These are phyloP conservation scores for Echeveria elegans DNA, from an alignment of 164 flowering plant species.

Conservation along the genomic window DNA sequence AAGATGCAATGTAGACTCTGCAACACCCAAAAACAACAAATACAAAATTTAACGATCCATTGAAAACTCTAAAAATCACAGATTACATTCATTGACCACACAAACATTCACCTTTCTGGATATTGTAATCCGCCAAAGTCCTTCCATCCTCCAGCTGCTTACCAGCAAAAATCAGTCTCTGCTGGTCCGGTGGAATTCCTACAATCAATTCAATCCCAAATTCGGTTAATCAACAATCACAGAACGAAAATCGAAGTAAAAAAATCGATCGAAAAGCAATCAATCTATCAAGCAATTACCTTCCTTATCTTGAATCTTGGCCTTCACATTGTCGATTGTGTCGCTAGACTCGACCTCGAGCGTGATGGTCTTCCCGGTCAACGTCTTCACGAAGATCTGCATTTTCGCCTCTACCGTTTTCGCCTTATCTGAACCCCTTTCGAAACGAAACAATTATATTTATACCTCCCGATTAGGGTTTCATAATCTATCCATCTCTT, in stretches of 20 bases:
- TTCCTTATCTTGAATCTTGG: constrained; percentile 43
- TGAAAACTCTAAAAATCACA: not conserved
- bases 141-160: constrained; percentile 26
- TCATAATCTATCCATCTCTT: too few relatives aligned
- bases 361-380: constrained; percentile 15
- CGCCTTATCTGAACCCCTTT: too few relatives aligned
- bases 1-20: not conserved
- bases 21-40: not conserved
- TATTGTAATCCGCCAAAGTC: constrained; percentile 8
- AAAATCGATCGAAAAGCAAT: not conserved
- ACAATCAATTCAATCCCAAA: not conserved
- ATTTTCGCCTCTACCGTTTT: not conserved
- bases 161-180: constrained; percentile 34
- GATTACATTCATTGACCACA: not conserved
- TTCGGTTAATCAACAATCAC: not conserved
- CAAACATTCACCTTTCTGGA: not conserved
- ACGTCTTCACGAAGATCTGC: constrained; percentile 10
- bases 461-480: not conserved
- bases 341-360: constrained; percentile 40
- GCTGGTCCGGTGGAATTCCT: constrained; percentile 45
- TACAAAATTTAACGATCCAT: not conserved
- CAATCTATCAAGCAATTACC: constrained; percentile 10
- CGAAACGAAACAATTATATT: not conserved
- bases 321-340: constrained; percentile 42
- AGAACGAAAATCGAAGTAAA: not conserved